phyloP scores from a whole-genome alignment of 345 rosid species.

The Trapa bicornis region DNA sequence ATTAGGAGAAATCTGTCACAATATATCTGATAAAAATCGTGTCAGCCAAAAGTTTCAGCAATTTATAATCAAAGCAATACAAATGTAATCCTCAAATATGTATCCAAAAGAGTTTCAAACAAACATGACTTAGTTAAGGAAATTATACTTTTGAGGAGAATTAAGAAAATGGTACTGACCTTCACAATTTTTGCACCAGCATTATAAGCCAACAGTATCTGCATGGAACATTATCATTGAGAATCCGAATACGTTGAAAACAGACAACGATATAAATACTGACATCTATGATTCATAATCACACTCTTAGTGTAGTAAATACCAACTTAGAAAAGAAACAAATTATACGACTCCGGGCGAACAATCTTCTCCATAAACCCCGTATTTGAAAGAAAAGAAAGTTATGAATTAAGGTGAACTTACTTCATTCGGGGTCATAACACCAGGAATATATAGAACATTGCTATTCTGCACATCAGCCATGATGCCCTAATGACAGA shows the following conservation, averaged over 20 bases:
- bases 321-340: background rate
- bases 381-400: background rate
- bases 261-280: background rate
- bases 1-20: background rate
- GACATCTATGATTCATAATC: background rate
- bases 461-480: conserved; percentile 19
- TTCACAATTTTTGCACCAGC: conserved; percentile 47
- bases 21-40: background rate
- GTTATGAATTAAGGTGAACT: conserved; percentile 6
- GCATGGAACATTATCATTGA: conserved; percentile 6
- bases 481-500: conserved; percentile 27
- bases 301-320: background rate
- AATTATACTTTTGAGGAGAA: background rate
- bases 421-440: conserved; percentile 62
- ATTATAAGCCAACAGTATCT: conserved; percentile 41
- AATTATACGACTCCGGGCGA: background rate
- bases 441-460: conserved; percentile 45
- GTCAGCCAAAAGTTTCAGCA: background rate
- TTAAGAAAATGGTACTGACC: conserved; percentile 15
- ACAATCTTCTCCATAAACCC: background rate
- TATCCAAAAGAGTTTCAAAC: background rate
- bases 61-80: background rate
- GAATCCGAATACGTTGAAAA: background rate
- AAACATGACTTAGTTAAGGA: background rate
- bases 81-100: background rate